Evolutionary conservation across 1,284 basidiomycete genomes (phyloP), one percentile per base, ranked within the genome.

Genomic region (Ceratobasidium sp.): DNA sequence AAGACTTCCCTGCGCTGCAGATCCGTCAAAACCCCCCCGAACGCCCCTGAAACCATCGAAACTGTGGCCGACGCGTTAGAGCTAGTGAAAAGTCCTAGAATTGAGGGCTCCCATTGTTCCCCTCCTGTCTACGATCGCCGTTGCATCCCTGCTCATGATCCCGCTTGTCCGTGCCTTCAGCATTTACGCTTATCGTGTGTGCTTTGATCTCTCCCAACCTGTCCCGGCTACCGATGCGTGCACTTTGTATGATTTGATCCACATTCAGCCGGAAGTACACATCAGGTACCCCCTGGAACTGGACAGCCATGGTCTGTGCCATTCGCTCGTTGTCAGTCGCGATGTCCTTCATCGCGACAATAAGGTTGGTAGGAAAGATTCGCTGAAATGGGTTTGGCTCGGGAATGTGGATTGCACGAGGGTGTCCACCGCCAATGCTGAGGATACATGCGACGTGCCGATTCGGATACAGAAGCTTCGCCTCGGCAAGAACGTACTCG

Each of bases 201-300:
- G 71, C 34, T 19, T 16, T n/a, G 16, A 74, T 29, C 58, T 62
- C 61, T n/a, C 48, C 39, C 1, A 74, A 31, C 27, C 56, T 31
- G 6, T 53, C 37, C 46, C 56, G 46, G 29, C 16, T n/a, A 11
- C 58, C 46, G 1, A 48, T 5, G 13, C 29, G 13, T 5, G 48
- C 27, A 9, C 11, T 62, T 24, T 74, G 56, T n/a, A 63, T 49
- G 13, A 58, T 59, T 51, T 39, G 54, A 9, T 74, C 46, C 2
- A 74, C 59, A 6, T 59, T 62, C 16, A 74, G n/a, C 46, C 71
- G 39, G 22, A 34, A 63, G 46, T 74, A 74, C 14, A 63, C 46
- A 4, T 62, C 41, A 16, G 41, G 61, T 1, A 31, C 34, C 8
- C 29, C 54, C 46, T 13, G 29, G 43, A 74, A 61, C 56, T 49